Evolutionary conservation across 495 filamentous ascomycete genomes (phyloP), one percentile per base, ranked within the genome.

Genomic region (Penicillium fimorum): DNA sequence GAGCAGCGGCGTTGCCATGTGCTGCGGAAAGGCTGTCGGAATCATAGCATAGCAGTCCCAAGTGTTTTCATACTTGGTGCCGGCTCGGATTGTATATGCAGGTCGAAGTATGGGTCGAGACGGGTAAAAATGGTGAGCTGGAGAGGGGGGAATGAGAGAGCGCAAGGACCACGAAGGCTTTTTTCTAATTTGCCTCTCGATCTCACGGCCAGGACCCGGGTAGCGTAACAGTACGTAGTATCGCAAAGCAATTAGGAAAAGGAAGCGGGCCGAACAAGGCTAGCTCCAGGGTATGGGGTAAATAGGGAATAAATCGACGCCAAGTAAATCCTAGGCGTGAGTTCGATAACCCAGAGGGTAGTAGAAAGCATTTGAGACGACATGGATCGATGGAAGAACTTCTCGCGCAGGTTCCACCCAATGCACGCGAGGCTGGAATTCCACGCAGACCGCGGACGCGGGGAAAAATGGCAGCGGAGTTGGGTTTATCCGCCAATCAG

Each of bases 401-500:
- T 12, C 18, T n/a, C 9, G 47, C 7, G 18, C 15, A 25, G n/a
- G 29, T 56, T 45, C 43, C 45, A 32, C 45, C 45, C 44, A 49
- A 57, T 50, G 56, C 40, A 42, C 45, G 47, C 27, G 13, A 22
- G 22, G 22, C 5, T 18, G 17, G 18, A 41, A 47, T 47, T 54
- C 47, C 50, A 62, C 59, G 47, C 56, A 54, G 55, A 53, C 41
- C 50, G 45, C 44, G 47, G 47, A 57, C 60, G 63, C 63, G 66
- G 63, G 59, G 66, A 53, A 60, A 57, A 47, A 18, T 33, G 46
- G 55, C 40, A 55, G 60, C 65, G 63, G 66, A 47, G 52, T 53
- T 56, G 48, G 33, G 57, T 72, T 76, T 65, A 63, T 76, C 73
- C 73, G 68, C 73, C 73, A 76, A 76, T 76, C 60, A 71, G 15